Percentiles rank a stretch among this genome's conserved stretches.
phyloP scores from a whole-genome alignment of 176 grass and related monocot genomes.

The Oryza meyeriana region DNA sequence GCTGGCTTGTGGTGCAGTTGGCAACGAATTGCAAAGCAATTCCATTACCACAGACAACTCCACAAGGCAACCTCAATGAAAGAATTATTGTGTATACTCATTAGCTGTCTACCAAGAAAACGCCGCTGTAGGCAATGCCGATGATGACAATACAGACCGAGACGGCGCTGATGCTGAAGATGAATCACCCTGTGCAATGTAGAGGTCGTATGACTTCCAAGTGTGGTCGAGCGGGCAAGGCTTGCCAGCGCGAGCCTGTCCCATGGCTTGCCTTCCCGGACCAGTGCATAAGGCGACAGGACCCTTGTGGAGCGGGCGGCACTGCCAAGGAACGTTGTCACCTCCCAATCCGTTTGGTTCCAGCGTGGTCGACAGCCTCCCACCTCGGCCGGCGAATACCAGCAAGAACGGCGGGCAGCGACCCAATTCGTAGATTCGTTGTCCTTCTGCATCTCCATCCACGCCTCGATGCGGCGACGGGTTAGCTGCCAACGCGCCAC shows the following conservation, averaged over 20 bases:
- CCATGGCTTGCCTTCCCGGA: constrained; percentile 89
- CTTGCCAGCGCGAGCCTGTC: constrained; percentile 60
- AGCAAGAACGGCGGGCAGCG: constrained; percentile 85
- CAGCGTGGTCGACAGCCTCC: constrained; percentile 88
- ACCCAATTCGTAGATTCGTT: constrained; percentile 87
- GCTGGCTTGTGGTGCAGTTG: constrained; percentile 19
- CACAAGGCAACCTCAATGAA: constrained; percentile 26
- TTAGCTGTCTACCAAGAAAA: constrained; percentile 59
- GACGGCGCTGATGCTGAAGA: constrained; percentile 32
- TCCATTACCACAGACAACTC: constrained; percentile 16
- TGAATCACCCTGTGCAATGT: constrained; percentile 27
- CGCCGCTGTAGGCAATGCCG: constrained; percentile 29
- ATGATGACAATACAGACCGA: constrained; percentile 29
- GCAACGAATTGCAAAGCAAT: constrained; percentile 32
- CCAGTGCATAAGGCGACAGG: constrained; percentile 91
- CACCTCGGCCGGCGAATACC: constrained; percentile 73
- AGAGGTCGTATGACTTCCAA: constrained; percentile 79
- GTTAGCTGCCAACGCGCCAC: constrained; percentile 68
- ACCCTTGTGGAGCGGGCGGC: constrained; percentile 74
- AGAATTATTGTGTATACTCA: constrained; percentile 36
- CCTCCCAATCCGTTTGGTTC: constrained; percentile 95
- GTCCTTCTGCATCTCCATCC: constrained; percentile 81
- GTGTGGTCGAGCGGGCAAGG: constrained; percentile 75
- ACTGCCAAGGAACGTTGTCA: constrained; percentile 84
- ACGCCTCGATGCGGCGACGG: constrained; percentile 62